phyloP scores from a whole-genome alignment of 2,329 filamentous ascomycete species.

The Ophiostoma angusticollis region DNA sequence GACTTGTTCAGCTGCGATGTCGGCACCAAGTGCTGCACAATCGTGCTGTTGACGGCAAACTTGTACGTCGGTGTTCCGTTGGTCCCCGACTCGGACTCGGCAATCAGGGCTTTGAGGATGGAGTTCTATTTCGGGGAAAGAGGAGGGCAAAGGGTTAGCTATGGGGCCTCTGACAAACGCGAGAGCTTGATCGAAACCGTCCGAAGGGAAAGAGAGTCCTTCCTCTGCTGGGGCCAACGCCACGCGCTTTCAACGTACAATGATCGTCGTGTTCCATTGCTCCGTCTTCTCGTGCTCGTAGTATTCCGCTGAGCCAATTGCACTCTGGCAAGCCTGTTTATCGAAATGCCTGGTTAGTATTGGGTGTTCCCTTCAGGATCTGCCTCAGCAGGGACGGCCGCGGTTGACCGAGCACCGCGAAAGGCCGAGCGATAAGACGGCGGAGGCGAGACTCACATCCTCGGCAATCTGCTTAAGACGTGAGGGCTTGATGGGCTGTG shows the following conservation, averaged over 20 bases:
- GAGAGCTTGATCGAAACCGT: neutral
- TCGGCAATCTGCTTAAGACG: slow-evolving; percentile 75
- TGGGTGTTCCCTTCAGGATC: too few relatives aligned
- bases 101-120: slow-evolving; percentile 65
- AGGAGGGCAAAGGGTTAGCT: neutral
- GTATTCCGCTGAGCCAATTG: slow-evolving; percentile 58
- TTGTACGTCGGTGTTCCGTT: slow-evolving; percentile 54
- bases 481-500: slow-evolving; percentile 60
- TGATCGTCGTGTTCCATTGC: slow-evolving; percentile 85
- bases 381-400: too few relatives aligned
- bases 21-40: slow-evolving; percentile 81
- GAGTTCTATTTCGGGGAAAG: slow-evolving; percentile 40
- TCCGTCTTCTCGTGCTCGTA: slow-evolving; percentile 83
- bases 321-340: slow-evolving; percentile 64
- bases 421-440: too few relatives aligned
- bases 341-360: neutral
- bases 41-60: slow-evolving; percentile 95
- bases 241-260: slow-evolving; percentile 44
- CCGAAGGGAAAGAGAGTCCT: neutral
- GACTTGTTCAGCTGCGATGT: slow-evolving; percentile 51
- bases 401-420: too few relatives aligned
- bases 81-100: slow-evolving; percentile 51
- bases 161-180: too few relatives aligned
- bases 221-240: neutral
- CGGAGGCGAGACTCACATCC: slow-evolving; percentile 45